These are phyloP conservation scores for Monosporascus sp. DNA, from an alignment of 2,329 filamentous ascomycete genomes.

Conservation along the genomic window DNA sequence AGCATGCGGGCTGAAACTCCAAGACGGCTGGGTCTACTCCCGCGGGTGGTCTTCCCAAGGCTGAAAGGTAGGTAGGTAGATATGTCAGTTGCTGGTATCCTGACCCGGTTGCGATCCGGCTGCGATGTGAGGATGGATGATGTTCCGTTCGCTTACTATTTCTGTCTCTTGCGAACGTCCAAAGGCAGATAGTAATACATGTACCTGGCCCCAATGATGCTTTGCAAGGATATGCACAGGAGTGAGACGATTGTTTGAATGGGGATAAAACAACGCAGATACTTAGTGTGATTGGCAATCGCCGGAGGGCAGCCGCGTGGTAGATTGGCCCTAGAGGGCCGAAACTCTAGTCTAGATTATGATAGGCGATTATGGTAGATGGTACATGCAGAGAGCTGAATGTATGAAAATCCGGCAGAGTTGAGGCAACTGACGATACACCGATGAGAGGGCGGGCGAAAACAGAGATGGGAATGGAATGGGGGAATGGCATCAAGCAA, in stretches of 20 bases:
- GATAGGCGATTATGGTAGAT: neutral
- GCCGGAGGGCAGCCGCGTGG: neutral
- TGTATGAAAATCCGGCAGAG: neutral
- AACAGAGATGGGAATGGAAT: neutral
- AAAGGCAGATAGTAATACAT: conserved; percentile 3
- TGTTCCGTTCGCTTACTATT: neutral
- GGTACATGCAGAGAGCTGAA: neutral
- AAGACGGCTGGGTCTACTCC: no score
- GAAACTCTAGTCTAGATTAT: neutral
- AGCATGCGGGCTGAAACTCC: no score
- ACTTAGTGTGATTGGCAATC: conserved; percentile 7
- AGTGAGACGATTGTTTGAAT: conserved; percentile 8
- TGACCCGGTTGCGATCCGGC: neutral
- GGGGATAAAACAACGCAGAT: conserved; percentile 7
- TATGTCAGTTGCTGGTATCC: neutral
- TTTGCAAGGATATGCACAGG: conserved; percentile 18
- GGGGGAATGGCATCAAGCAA: neutral
- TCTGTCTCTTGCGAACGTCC: neutral
- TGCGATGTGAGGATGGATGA: neutral
- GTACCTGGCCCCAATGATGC: conserved; percentile 15
- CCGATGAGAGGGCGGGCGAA: neutral
- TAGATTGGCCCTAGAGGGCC: neutral
- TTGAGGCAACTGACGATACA: neutral
- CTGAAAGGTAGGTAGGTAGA: no score
- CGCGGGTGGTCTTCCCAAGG: no score